These are phyloP conservation scores for Dictyostelium capitatum DNA, from an alignment of 78 protist genomes.

Conservation along the genomic window DNA sequence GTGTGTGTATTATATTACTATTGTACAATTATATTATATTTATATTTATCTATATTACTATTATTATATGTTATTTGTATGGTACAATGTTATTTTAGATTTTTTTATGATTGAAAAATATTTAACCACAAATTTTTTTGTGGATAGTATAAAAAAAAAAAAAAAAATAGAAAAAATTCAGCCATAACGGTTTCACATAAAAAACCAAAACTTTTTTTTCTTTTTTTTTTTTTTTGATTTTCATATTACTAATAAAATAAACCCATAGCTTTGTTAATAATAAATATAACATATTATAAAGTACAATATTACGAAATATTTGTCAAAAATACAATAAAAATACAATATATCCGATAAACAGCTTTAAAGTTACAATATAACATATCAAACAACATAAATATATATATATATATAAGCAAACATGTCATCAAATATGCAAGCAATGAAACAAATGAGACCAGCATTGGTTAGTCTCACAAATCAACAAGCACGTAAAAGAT, in stretches of 20 bases:
- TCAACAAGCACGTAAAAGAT: conserved; percentile 46
- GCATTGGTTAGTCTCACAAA: conserved; percentile 50
- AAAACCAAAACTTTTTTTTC: background rate
- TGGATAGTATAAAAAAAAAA: too few relatives aligned
- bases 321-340: background rate
- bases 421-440: conserved; percentile 73
- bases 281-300: too few relatives aligned
- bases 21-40: background rate
- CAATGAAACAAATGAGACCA: conserved; percentile 73
- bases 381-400: background rate
- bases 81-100: too few relatives aligned
- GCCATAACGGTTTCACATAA: too few relatives aligned
- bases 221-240: conserved; percentile 9
- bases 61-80: too few relatives aligned
- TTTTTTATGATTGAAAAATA: too few relatives aligned
- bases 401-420: background rate
- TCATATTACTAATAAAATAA: background rate
- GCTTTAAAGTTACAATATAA: background rate
- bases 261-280: too few relatives aligned
- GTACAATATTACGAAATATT: too few relatives aligned
- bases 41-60: background rate
- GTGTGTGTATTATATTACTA: background rate
- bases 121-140: background rate
- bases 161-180: too few relatives aligned
- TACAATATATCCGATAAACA: background rate